Percentiles rank a stretch among this genome's conserved stretches.
These are phyloP conservation scores for Albugo candida DNA, from an alignment of 352 stramenopile species.

Conservation along the genomic window DNA sequence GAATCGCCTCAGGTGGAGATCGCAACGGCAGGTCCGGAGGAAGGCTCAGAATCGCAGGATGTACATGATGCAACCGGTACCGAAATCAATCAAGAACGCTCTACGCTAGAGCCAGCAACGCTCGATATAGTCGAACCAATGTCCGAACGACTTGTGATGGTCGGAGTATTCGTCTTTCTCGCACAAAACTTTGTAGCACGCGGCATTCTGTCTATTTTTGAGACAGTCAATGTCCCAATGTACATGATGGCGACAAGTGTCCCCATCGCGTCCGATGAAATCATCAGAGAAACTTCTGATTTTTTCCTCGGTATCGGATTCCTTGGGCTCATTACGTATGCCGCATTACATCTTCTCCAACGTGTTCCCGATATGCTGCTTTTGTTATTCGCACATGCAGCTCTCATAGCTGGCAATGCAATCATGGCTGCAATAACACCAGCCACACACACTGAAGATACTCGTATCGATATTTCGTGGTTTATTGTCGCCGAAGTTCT, in stretches of 20 bases:
- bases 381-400: slow-evolving; percentile 26
- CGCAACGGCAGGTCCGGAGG: background rate
- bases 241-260: slow-evolving; percentile 1
- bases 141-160: slow-evolving; percentile 1
- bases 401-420: slow-evolving; percentile 22
- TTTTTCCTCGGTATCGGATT: slow-evolving; percentile 37
- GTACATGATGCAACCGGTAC: background rate
- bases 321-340: slow-evolving; percentile 25
- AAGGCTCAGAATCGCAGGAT: background rate
- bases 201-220: slow-evolving; percentile 4
- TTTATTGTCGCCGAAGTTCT: slow-evolving; percentile 27
- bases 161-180: slow-evolving; percentile 2
- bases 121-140: too few relatives aligned
- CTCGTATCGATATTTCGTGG: background rate
- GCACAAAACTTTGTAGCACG: slow-evolving; percentile 1
- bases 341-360: slow-evolving; percentile 15
- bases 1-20: background rate
- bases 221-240: slow-evolving; percentile 6
- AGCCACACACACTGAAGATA: background rate
- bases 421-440: slow-evolving; percentile 8
- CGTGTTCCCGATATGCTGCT: slow-evolving; percentile 21
- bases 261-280: background rate
- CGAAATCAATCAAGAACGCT: background rate
- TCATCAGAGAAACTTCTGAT: slow-evolving; percentile 13
- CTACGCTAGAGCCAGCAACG: too few relatives aligned